Base-by-base conservation (phyloP, 106 monocot species). In the Hemerocallis citrina region DNA sequence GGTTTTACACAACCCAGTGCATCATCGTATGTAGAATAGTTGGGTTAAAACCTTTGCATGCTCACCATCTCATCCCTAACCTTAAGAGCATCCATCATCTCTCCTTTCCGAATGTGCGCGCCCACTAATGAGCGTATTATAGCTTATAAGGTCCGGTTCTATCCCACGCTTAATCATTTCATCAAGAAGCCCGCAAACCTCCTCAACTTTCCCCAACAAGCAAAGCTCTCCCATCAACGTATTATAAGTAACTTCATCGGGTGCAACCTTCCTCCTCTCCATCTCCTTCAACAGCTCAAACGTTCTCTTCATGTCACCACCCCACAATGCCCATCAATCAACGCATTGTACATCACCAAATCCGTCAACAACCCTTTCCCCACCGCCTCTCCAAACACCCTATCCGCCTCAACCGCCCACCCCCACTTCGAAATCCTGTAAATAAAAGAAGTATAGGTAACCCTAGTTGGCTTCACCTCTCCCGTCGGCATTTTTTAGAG, bases 171-270 rank as follows among this genome's bases (percentile, higher is more conserved):
- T 67, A 10, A 22, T 55, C 93, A 93, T 93, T 65, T 89, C 89
- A 50, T 77, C 75, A 6, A 93, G 75, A 13, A 93, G 51, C 39
- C 55, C 34, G 2, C 82, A 74, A 42, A 80, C 82, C 29, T 85
- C 80, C 61, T 89, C 82, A 1, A 64, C 85, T 52, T 78, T 72
- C 12, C 89, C 93, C 38, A 72, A 37, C 72, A 85, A 77, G 62
- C 89, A 89, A 13, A 79, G 62, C 32, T 89, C 93, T 54, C 80
- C 82, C 77, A 93, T 85, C 44, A 93, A 48, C 13, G 82, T 80
- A 68, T 89, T 93, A 49, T 73, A 93, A 5, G 93, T 93, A 42
- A 93, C 67, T 35, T 85, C 93, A 68, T 93, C 93, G 4, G 93
- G 79, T 19, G 29, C 12, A 16, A 93, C 55, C 15, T 58, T 68